Evolutionary conservation across 1,284 basidiomycete species (phyloP).

Genomic region (Pseudozyma tsukubaensis): DNA sequence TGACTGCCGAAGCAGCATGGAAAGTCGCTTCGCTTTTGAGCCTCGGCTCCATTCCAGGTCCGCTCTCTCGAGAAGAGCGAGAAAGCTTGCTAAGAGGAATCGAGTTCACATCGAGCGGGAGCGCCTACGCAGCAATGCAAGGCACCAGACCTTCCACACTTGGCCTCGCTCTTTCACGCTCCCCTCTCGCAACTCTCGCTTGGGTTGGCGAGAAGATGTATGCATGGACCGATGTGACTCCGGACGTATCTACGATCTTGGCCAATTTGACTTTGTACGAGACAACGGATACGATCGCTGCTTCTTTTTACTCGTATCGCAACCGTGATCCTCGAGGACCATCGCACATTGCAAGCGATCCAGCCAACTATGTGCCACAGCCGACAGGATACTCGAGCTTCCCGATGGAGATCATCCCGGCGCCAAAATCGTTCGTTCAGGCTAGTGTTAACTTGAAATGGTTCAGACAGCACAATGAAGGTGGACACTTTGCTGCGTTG

Average conservation of each 20-base stretch:
- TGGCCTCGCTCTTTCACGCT: slow-evolving; percentile 67
- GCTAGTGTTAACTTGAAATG: slow-evolving; percentile 67
- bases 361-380: slow-evolving; percentile 62
- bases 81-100: slow-evolving; percentile 40
- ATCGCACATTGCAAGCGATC: slow-evolving; percentile 17
- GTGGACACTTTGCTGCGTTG: slow-evolving; percentile 68
- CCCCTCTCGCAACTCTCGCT: slow-evolving; percentile 69
- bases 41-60: slow-evolving; percentile 32
- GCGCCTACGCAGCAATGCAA: slow-evolving; percentile 62
- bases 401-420: slow-evolving; percentile 68
- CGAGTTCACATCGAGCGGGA: slow-evolving; percentile 49
- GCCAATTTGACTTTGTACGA: slow-evolving; percentile 70
- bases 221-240: slow-evolving; percentile 69
- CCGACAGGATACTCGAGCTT: slow-evolving; percentile 70
- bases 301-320: slow-evolving; percentile 71
- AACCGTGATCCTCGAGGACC: slow-evolving; percentile 57
- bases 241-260: slow-evolving; percentile 56
- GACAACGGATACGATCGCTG: slow-evolving; percentile 69
- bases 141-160: slow-evolving; percentile 70
- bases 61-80: slow-evolving; percentile 56
- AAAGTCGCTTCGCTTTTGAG: slow-evolving; percentile 13
- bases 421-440: slow-evolving; percentile 68
- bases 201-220: slow-evolving; percentile 71
- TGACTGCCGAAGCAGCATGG: slow-evolving; percentile 20
- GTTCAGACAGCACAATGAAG: slow-evolving; percentile 67